These are phyloP conservation scores for Chlorella variabilis DNA, from an alignment of 163 green algal species.

Conservation along the genomic window DNA sequence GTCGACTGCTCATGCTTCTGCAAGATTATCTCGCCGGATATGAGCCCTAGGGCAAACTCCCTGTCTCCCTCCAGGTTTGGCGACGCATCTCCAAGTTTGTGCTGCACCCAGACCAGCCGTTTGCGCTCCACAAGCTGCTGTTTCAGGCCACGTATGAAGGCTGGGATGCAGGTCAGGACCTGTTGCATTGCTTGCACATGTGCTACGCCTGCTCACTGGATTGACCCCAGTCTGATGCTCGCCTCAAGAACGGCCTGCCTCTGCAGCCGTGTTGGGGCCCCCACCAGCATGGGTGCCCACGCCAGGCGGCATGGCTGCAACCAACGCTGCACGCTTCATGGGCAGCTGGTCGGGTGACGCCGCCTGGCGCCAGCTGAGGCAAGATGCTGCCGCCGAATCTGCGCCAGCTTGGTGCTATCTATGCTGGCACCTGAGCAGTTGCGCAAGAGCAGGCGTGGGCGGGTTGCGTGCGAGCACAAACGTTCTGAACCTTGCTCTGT, in stretches of 20 bases:
- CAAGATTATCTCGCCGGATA: too few relatives aligned
- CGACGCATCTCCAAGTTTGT: conserved; percentile 52
- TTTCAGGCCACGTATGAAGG: conserved; percentile 45
- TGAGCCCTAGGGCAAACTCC: too few relatives aligned
- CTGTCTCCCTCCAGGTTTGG: conserved; percentile 61
- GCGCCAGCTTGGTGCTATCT: not conserved
- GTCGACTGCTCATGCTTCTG: not conserved
- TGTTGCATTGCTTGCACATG: not conserved
- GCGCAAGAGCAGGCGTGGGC: conserved; percentile 20
- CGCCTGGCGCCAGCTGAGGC: conserved; percentile 19
- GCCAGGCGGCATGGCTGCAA: conserved; percentile 32
- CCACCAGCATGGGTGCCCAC: conserved; percentile 73
- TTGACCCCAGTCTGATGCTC: too few relatives aligned
- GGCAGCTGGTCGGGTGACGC: conserved; percentile 26
- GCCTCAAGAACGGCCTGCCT: not conserved
- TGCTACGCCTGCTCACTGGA: too few relatives aligned
- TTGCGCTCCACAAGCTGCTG: conserved; percentile 67
- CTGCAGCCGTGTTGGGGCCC: conserved; percentile 51
- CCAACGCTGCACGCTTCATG: conserved; percentile 75
- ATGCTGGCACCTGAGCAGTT: too few relatives aligned
- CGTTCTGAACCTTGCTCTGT: not conserved
- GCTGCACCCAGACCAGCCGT: conserved; percentile 67
- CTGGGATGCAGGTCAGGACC: conserved; percentile 48
- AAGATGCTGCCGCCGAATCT: not conserved
- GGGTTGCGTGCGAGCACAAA: conserved; percentile 16